phyloP scores from a whole-genome alignment of 257 asterid species.

The Sherardia arvensis region DNA sequence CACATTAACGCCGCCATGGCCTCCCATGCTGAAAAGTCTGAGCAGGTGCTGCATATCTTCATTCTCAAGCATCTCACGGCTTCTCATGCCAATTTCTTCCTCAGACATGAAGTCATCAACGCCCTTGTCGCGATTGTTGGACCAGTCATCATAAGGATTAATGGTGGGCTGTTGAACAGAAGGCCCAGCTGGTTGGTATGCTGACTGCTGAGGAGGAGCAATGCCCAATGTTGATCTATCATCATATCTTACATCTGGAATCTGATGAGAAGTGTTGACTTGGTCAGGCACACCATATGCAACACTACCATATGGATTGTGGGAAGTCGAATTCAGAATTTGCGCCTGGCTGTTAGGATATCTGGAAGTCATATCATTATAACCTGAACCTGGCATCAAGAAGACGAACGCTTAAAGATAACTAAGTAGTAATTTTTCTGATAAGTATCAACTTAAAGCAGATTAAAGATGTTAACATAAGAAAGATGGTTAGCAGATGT shows the following conservation, averaged over 20 bases:
- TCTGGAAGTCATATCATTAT: conserved; percentile 37
- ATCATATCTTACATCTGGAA: conserved; percentile 28
- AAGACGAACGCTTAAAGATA: neutral
- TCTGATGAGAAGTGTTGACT: conserved; percentile 36
- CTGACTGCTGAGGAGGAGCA: conserved; percentile 48
- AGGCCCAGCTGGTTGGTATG: conserved; percentile 37
- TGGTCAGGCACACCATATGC: conserved; percentile 34
- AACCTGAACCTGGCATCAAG: conserved; percentile 38
- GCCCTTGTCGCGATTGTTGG: conserved; percentile 50
- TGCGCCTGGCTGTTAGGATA: conserved; percentile 42
- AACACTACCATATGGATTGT: conserved; percentile 32
- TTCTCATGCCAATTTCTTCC: conserved; percentile 83
- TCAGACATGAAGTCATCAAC: conserved; percentile 70
- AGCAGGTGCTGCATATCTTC: conserved; percentile 96
- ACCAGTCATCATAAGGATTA: conserved; percentile 73
- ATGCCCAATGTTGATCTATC: conserved; percentile 54
- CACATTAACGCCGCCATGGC: conserved; percentile 29
- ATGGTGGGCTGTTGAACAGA: conserved; percentile 39
- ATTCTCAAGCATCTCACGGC: conserved; percentile 84
- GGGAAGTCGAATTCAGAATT: conserved; percentile 28
- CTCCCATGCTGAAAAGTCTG: conserved; percentile 83
- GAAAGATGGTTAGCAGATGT: neutral
- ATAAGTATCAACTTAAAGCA: too few species aligned
- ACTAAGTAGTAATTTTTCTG: neutral
- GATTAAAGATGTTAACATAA: neutral